Conservation (phyloP, 192 early-diverging fungal genomes). For the Umbelopsis ramanniana region DNA sequence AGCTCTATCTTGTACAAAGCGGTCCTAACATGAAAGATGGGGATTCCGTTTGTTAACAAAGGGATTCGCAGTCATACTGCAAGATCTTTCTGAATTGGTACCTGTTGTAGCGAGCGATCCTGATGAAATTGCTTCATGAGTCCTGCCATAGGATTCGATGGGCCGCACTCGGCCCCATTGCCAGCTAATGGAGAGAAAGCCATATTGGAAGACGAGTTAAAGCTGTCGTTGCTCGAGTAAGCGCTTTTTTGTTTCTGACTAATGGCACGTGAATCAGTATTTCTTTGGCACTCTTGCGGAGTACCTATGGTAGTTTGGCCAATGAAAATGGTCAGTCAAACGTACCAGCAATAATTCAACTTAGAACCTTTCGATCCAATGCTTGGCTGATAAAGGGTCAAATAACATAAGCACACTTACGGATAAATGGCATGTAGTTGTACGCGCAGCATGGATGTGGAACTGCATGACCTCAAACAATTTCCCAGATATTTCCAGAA, state of each 20-base stretch:
- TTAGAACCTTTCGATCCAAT: no score
- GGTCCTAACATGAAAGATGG: constrained; percentile 26
- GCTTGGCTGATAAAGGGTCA: no score
- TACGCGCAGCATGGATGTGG: no score
- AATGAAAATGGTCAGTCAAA: background rate
- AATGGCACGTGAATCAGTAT: constrained; percentile 2
- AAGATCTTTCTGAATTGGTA: constrained; percentile 35
- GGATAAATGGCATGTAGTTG: no score
- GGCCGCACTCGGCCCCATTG: constrained; percentile 71
- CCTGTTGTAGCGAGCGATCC: constrained; percentile 83
- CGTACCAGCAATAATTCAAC: no score
- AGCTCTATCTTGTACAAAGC: constrained; percentile 27
- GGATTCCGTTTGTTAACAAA: background rate
- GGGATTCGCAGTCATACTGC: background rate
- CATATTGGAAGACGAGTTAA: background rate
- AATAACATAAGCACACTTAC: no score
- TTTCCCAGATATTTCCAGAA: no score
- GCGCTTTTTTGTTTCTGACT: background rate
- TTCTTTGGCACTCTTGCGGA: background rate
- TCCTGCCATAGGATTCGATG: constrained; percentile 73
- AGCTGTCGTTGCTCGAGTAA: background rate
- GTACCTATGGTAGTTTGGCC: background rate
- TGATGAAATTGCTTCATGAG: constrained; percentile 83
- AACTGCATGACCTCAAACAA: no score
- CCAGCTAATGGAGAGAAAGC: constrained; percentile 25